Evolutionary conservation across 495 filamentous ascomycete species (phyloP), one percentile per base, ranked within the genome.

Genomic region (Copromyces sp.): DNA sequence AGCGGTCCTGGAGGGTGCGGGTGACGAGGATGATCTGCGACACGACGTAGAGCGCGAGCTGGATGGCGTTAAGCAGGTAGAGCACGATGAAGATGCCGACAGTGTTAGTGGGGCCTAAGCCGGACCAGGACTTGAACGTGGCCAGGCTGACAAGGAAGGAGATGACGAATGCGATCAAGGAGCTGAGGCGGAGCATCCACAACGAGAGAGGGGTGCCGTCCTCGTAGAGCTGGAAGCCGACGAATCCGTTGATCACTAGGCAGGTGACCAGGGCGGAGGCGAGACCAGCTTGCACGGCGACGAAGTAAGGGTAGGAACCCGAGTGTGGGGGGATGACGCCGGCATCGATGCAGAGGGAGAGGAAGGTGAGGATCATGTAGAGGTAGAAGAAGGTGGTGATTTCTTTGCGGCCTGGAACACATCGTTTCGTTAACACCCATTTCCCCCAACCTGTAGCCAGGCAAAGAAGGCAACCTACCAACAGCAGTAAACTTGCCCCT

Each of bases 311-410:
- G 77, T 94, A 98, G 5, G 92, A 86, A 5, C 82, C 84, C 44
- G 90, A 94, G 69, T 91, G 88, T 5, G 94, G 92, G 17, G 95
- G 93, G 68, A 95, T 89, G 38, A 98, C 95, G 53, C 95, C 95
- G 59, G 95, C 91, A 80, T 99, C 95, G 79, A 99, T 89, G 78
- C 94, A 87, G 71, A 99, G 89, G 6, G 95, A 98, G 75, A 89
- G 86, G 81, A 96, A 89, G 3, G 95, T 97, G 37, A 98, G 86
- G 41, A 93, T 83, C 88, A 97, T 90, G 86, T 94, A 98, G 77
- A 97, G 87, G 84, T 98, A 98, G 86, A 99, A 99, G 86, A 99
- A 98, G 11, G 90, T 91, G 45, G 92, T 92, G 81, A 99, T 98
- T 82, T 99, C 95, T 85, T 98, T 98, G 76, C 95, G 94, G 73